These are phyloP conservation scores for Sideroxylon spinosum DNA, from an alignment of 179 eudicot genomes.

Conservation along the genomic window DNA sequence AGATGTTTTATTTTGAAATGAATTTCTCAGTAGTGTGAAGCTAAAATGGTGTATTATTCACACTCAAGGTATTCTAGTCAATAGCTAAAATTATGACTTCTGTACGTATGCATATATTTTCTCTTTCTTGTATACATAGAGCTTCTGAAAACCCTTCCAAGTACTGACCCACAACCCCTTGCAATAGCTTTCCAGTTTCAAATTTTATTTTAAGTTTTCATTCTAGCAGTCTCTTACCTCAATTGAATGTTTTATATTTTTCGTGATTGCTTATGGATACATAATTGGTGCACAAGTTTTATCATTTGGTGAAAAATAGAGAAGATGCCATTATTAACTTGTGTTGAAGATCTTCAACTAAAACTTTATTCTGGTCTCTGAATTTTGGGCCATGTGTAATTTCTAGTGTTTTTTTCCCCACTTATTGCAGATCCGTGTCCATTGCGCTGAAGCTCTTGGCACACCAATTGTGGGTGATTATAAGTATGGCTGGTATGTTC, in stretches of 20 bases:
- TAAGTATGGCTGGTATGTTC: constrained; percentile 92
- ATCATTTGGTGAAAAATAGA: background rate
- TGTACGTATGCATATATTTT: too few species aligned
- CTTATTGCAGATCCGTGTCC: constrained; percentile 72
- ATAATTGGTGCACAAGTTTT: background rate
- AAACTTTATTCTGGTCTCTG: background rate
- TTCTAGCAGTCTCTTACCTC: background rate
- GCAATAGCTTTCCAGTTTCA: background rate
- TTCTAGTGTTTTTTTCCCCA: background rate
- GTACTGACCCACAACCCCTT: background rate
- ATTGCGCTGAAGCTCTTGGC: constrained; percentile 96
- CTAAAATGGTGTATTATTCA: too few species aligned
- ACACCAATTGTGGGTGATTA: constrained; percentile 94
- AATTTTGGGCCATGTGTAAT: background rate
- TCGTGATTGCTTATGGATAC: background rate
- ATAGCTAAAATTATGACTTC: too few species aligned
- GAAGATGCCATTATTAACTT: background rate
- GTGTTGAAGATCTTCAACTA: background rate
- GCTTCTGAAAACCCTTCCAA: background rate
- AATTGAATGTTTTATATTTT: background rate
- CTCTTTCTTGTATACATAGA: background rate
- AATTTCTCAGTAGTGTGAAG: too few species aligned
- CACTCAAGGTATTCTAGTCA: too few species aligned
- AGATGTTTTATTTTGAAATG: background rate
- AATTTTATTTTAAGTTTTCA: background rate